Evolutionary conservation across 306 rosid species (phyloP).

Genomic region (Prinsepia uniflora): DNA sequence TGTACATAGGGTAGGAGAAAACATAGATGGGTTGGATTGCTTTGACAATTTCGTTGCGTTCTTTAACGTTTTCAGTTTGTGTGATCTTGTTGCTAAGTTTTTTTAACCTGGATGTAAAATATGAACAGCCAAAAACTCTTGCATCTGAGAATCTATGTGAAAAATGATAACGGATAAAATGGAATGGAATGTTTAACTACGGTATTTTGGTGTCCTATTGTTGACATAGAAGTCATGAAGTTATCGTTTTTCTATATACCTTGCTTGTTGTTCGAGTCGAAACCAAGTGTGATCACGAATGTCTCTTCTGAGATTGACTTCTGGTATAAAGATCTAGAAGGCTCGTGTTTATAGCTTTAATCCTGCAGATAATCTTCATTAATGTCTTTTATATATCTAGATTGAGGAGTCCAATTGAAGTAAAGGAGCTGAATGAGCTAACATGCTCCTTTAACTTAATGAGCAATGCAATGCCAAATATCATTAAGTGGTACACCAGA

Average conservation of each 20-base stretch:
- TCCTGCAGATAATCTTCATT: background rate
- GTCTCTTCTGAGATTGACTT: background rate
- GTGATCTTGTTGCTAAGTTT: background rate
- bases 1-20: background rate
- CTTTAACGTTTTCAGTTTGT: background rate
- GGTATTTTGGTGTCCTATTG: background rate
- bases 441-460: background rate
- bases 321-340: background rate
- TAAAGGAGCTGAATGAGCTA: background rate
- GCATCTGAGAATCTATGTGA: background rate
- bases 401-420: background rate
- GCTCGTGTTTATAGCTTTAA: background rate
- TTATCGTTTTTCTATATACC: background rate
- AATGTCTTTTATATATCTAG: background rate
- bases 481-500: background rate
- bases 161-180: background rate
- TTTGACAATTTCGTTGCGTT: background rate
- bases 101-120: background rate
- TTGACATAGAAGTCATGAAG: background rate
- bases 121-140: background rate
- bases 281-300: background rate
- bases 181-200: background rate
- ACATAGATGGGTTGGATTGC: background rate
- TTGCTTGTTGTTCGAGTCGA: background rate
- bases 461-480: background rate